Base-by-base conservation (phyloP, 805 yeast species). In the Scheffersomyces stipitis region DNA sequence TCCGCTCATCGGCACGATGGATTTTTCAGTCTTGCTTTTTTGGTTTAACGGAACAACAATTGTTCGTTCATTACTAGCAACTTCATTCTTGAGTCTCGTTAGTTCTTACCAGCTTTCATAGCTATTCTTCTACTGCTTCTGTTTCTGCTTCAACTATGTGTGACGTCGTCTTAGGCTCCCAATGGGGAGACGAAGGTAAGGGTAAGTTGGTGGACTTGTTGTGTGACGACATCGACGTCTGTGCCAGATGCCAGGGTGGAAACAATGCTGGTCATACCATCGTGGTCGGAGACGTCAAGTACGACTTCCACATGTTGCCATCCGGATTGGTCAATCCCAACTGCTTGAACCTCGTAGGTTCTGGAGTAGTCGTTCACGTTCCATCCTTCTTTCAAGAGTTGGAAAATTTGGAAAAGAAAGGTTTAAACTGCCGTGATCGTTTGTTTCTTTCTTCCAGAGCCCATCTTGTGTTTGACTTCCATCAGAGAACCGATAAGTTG, bases 121-220 rank as follows among this genome's bases (percentile, higher is more conserved):
- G n/a, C n/a, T n/a, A n/a, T n/a, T n/a, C n/a, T n/a, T n/a, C n/a
- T n/a, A n/a, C n/a, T n/a, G n/a, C n/a, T n/a, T n/a, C n/a, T n/a
- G n/a, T n/a, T n/a, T n/a, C n/a, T n/a, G n/a, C n/a, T n/a, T n/a
- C n/a, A 5, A 43, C 15, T 13, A 83, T 83, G 90, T 83, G 86
- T 62, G 85, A 83, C 71, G 98, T 93, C 48, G 99, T 93, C 37
- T 76, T 93, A 56, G 99, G 99, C 41, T 73, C 98, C 67, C 99
- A 93, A 69, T 93, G 99, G 99, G 99, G 99, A 48, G 99, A 93
- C 61, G 99, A 93, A 79, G 99, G 99, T 61, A 93, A 93, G 63
- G 99, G 99, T 41, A 93, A 93, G 67, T 77, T 93, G 41, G 99
- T 93, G 33, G 99, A 93, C 62, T 73, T 93, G 38, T 76, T 93